Evolutionary conservation across 371 early-diverging fungal species (phyloP).

Genomic region (Mortierella sp.): DNA sequence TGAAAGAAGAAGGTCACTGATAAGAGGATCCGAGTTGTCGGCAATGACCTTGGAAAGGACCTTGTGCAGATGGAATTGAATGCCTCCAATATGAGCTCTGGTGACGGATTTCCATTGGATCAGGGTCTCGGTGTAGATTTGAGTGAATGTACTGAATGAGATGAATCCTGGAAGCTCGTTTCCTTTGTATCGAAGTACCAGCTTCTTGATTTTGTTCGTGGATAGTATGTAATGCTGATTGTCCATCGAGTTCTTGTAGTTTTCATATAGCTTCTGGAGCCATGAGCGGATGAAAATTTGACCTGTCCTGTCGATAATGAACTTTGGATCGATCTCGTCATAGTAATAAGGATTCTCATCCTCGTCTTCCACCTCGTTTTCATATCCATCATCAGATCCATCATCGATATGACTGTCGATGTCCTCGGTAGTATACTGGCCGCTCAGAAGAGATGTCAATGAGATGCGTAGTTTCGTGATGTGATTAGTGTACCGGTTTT

Average conservation of each 20-base stretch:
- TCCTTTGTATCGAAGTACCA: conserved; percentile 33
- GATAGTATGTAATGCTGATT: no score
- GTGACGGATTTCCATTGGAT: conserved; percentile 19
- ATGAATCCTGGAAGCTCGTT: conserved; percentile 39
- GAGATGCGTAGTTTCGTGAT: conserved; percentile 20
- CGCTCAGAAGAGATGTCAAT: conserved; percentile 17
- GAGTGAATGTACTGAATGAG: conserved; percentile 28
- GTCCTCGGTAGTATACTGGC: conserved; percentile 33
- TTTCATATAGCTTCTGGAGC: no score
- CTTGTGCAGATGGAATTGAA: conserved; percentile 18
- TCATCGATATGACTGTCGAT: no score
- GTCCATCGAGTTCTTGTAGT: no score
- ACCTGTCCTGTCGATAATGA: no score
- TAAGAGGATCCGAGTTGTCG: conserved; percentile 10
- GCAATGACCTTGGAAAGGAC: conserved; percentile 20
- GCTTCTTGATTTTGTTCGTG: conserved; percentile 22
- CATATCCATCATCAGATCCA: no score
- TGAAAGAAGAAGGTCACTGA: conserved; percentile 24
- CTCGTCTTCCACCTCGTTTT: no score
- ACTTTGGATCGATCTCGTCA: no score
- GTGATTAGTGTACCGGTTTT: conserved; percentile 17
- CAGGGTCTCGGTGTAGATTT: conserved; percentile 30
- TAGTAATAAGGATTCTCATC: no score
- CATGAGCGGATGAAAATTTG: no score
- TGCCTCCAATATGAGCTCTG: conserved; percentile 22